Evolutionary conservation across 2,329 filamentous ascomycete species (phyloP), one percentile per base, ranked within the genome.

Genomic region (Kalaharituber pfeilii): DNA sequence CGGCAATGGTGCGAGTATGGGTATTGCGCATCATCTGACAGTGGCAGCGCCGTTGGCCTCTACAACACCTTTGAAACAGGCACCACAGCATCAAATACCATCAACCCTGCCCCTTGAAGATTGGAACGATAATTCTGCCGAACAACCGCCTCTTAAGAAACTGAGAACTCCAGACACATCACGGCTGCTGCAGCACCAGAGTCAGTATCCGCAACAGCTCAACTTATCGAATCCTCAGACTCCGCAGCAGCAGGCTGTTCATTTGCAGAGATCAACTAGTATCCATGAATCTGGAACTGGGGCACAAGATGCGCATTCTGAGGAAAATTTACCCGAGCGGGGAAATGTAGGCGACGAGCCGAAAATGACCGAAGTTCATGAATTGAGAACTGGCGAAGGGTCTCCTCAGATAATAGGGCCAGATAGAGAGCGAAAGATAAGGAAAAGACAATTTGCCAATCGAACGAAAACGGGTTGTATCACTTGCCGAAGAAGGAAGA

Each of bases 391-490:
- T 15, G n/a, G 15, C 22, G 42, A 47, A 22, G 42, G 42, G 25
- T 47, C 42, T 5, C 42, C 42, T 6, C 42, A 47, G 30, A 50
- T 26, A n/a, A 2, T 26, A 3, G 15, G 20, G 15, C 2, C 11
- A 4, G 47, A 50, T 15, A 26, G 27, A 26, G 47, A 50, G 47
- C 13, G 13, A 27, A 83, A 83, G 68, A 83, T 82, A 67, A 71
- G 81, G 50, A 85, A 85, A 68, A 75, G 82, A 36, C 85, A 86
- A 65, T 96, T 95, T 65, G 94, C 86, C 70, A 94, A 95, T 68
- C 78, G 89, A 56, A 95, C 89, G 20, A 96, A 96, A 71, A 95
- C 88, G 8, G 87, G 88, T 28, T 96, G 89, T 67, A 79, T 94
- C 69, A 96, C 89, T 5, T 96, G 89, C 67, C 77, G 89, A 57